Evolutionary conservation across 495 filamentous ascomycete species (phyloP).

Genomic region (Sordaria brevicollis): DNA sequence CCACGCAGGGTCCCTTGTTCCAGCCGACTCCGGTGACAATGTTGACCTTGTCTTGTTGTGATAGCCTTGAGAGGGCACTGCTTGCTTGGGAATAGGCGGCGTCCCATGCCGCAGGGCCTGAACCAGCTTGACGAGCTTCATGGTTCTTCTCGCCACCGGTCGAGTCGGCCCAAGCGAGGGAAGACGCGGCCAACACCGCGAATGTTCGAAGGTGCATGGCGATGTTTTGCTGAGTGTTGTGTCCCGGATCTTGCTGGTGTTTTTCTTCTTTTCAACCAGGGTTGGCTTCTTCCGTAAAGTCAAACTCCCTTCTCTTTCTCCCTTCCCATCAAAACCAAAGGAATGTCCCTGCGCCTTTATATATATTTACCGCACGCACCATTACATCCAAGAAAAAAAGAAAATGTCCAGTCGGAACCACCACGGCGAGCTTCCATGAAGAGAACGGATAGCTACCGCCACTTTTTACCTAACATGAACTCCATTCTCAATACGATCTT

Average conservation of each 20-base stretch:
- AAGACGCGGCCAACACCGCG: constrained; percentile 2
- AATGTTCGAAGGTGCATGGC: constrained; percentile 6
- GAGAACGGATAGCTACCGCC: neutral
- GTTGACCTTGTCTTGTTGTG: constrained; percentile 47
- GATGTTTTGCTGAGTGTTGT: neutral
- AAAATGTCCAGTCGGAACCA: constrained; percentile 14
- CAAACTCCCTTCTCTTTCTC: neutral
- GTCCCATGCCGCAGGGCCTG: constrained; percentile 31
- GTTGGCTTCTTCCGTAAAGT: neutral
- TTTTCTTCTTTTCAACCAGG: neutral
- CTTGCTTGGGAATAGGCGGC: constrained; percentile 47
- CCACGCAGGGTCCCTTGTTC: constrained; percentile 56
- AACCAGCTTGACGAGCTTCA: constrained; percentile 3
- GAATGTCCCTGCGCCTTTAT: constrained; percentile 8
- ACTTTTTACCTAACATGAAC: neutral
- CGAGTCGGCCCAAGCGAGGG: constrained; percentile 4
- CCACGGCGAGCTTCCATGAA: constrained; percentile 7
- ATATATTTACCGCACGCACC: too few species aligned
- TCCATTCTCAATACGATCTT: neutral
- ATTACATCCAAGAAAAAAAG: constrained; percentile 2
- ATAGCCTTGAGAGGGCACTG: constrained; percentile 43
- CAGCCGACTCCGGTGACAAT: constrained; percentile 56
- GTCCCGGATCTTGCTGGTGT: neutral
- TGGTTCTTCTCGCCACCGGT: neutral
- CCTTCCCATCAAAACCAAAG: neutral